Percentiles rank a stretch among this genome's conserved stretches.
These are phyloP conservation scores for Detonula confervacea DNA, from an alignment of 352 stramenopile species.

Conservation along the genomic window DNA sequence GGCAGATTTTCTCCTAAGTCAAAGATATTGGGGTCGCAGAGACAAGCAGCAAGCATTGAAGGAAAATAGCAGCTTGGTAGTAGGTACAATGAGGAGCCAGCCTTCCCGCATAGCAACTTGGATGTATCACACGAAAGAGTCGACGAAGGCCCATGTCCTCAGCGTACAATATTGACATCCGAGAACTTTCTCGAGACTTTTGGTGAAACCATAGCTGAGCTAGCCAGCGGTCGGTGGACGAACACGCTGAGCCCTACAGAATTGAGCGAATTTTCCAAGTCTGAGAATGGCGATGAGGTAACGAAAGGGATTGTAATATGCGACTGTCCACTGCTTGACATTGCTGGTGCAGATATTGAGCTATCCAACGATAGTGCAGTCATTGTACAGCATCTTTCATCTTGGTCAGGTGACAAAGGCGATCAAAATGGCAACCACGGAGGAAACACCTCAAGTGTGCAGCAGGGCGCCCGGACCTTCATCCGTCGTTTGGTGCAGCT, in stretches of 20 bases:
- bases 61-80: background rate
- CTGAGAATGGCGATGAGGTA: slow-evolving; percentile 6
- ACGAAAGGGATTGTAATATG: slow-evolving; percentile 46
- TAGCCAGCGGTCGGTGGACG: slow-evolving; percentile 60
- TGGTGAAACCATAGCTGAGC: slow-evolving; percentile 50
- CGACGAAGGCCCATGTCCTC: background rate
- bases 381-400: slow-evolving; percentile 60
- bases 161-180: slow-evolving; percentile 61
- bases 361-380: slow-evolving; percentile 46
- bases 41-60: background rate
- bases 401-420: slow-evolving; percentile 27
- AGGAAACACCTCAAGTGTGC: slow-evolving; percentile 1
- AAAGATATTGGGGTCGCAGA: background rate
- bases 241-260: slow-evolving; percentile 20
- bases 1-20: background rate
- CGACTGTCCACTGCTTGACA: slow-evolving; percentile 66
- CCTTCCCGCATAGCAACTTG: background rate
- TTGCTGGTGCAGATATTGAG: slow-evolving; percentile 69
- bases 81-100: background rate
- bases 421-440: background rate
- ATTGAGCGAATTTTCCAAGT: background rate
- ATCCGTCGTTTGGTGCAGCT: slow-evolving; percentile 48
- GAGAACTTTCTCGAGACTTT: slow-evolving; percentile 72
- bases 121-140: background rate
- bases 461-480: slow-evolving; percentile 32